These are phyloP conservation scores for Purshia tridentata DNA, from an alignment of 306 rosid genomes.

Conservation along the genomic window DNA sequence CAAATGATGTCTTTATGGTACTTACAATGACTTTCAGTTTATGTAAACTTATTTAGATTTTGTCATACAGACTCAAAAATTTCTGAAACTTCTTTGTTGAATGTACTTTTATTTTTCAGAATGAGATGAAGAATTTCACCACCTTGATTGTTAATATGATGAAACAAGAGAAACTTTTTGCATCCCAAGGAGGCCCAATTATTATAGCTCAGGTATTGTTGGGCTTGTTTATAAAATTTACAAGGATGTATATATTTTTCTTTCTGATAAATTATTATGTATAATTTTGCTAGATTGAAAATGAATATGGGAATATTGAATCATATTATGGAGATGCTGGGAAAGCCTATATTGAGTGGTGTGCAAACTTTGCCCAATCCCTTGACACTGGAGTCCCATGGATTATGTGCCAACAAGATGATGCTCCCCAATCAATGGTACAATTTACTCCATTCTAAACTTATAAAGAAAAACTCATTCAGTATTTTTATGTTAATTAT, in stretches of 20 bases:
- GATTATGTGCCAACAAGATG: conserved; percentile 56
- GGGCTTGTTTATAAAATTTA: not conserved
- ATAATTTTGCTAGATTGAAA: conserved; percentile 40
- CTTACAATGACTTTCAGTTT: not conserved
- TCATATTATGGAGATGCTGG: conserved; percentile 51
- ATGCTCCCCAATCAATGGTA: conserved; percentile 60
- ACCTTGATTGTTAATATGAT: conserved; percentile 48
- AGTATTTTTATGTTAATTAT: not conserved
- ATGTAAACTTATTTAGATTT: not conserved
- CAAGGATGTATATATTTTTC: not conserved
- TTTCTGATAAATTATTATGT: not conserved
- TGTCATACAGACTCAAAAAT: no score
- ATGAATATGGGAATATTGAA: conserved; percentile 55
- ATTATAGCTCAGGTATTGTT: conserved; percentile 48
- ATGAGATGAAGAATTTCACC: conserved; percentile 58
- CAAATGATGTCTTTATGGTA: conserved; percentile 50
- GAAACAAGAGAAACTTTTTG: conserved; percentile 49
- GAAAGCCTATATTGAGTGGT: conserved; percentile 50
- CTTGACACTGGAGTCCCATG: conserved; percentile 53
- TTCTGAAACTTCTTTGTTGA: not conserved
- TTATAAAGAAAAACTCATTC: no score
- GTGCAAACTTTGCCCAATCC: conserved; percentile 50
- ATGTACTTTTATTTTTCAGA: conserved; percentile 17
- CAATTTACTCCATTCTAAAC: no score
- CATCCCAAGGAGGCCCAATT: conserved; percentile 58